A percentile compares a stretch with the other conserved stretches of the same genome.
Conservation (phyloP, 2,329 filamentous ascomycete species). For the Beauveria medogensis region DNA sequence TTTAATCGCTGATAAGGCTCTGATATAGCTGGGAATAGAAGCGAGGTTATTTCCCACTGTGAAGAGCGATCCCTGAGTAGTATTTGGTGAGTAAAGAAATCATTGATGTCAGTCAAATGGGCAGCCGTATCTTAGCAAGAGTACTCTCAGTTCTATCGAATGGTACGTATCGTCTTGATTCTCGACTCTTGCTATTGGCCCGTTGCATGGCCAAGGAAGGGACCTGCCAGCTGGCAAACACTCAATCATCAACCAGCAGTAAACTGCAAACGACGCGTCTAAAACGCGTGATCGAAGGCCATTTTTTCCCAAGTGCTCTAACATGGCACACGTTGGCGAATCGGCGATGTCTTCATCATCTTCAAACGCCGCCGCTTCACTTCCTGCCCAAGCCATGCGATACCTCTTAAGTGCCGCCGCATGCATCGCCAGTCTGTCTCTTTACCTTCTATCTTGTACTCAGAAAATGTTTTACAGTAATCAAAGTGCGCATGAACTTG, state of each 20-base stretch:
- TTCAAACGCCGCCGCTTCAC: neutral
- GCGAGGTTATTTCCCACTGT: no score
- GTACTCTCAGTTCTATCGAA: no score
- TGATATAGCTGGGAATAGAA: no score
- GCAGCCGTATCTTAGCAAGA: no score
- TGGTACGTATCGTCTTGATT: neutral
- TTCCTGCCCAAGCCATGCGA: neutral
- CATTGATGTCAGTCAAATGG: no score
- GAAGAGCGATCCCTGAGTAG: no score
- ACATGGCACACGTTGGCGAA: neutral
- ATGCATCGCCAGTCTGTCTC: neutral
- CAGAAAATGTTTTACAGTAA: constrained; percentile 87
- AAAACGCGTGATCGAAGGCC: neutral
- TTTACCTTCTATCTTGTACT: neutral
- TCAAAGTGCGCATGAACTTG: constrained; percentile 57
- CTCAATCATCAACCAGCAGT: neutral
- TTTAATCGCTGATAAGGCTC: no score
- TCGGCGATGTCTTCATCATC: neutral
- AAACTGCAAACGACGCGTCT: constrained; percentile 6
- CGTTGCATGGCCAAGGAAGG: neutral
- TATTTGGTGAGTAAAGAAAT: no score
- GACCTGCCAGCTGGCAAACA: constrained; percentile 4
- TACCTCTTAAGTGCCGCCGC: neutral
- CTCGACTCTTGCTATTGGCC: neutral
- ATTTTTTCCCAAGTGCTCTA: neutral